These are phyloP conservation scores for Dactylellina leptospora DNA, from an alignment of 2,329 filamentous ascomycete species.

Conservation along the genomic window DNA sequence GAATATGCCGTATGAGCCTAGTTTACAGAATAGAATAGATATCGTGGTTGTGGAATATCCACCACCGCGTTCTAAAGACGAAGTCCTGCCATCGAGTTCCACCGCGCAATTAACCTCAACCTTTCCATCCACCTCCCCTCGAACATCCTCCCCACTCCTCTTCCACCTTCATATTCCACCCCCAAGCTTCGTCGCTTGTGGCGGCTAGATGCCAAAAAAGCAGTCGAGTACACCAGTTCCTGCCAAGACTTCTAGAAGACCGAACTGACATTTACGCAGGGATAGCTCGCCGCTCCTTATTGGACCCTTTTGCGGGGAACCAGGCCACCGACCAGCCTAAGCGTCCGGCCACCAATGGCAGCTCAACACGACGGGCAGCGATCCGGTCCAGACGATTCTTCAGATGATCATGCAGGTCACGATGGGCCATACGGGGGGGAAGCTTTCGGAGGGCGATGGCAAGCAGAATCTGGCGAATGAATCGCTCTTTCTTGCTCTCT, in stretches of 20 bases:
- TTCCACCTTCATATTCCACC: no score
- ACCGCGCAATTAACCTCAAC: no score
- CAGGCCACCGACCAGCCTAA: neutral
- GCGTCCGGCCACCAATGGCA: constrained; percentile 15
- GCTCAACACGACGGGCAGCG: constrained; percentile 34
- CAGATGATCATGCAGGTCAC: constrained; percentile 49
- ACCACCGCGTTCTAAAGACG: no score
- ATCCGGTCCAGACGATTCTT: constrained; percentile 1
- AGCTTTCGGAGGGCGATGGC: neutral
- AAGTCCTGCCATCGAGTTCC: no score
- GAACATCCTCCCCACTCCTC: no score
- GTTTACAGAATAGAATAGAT: no score
- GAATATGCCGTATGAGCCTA: no score
- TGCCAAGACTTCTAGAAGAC: constrained; percentile 23
- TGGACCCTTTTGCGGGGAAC: constrained; percentile 3
- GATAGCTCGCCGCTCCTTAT: neutral
- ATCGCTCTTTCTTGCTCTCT: no score
- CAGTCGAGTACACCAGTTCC: neutral
- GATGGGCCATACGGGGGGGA: constrained; percentile 11
- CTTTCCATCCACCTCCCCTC: no score
- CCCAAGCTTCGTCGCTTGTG: neutral
- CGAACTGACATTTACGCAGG: neutral
- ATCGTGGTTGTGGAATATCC: no score
- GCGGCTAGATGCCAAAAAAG: neutral
- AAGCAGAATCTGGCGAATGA: constrained; percentile 34